These are phyloP conservation scores for Suillus sp. DNA, from an alignment of 768 basidiomycete genomes.

Conservation along the genomic window DNA sequence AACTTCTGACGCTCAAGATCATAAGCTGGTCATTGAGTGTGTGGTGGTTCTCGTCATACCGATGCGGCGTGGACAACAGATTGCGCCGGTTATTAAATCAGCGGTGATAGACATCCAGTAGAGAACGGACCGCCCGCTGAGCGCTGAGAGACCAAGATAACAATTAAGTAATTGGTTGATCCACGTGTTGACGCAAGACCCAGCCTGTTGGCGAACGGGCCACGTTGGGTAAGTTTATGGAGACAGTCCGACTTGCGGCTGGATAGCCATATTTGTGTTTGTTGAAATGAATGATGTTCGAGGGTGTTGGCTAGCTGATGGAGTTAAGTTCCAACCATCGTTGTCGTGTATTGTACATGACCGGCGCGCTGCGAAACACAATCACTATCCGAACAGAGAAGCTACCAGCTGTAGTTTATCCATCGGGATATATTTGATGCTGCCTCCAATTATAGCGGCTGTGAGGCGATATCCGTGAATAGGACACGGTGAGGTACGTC, in stretches of 20 bases:
- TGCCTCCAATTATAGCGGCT: background rate
- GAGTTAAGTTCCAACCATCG: background rate
- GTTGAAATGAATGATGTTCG: background rate
- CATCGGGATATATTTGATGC: background rate
- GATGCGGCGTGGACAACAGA: constrained; percentile 24
- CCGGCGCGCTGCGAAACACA: background rate
- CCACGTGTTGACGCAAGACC: constrained; percentile 2
- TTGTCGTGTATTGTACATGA: background rate
- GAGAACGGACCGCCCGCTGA: background rate
- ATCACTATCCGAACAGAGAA: background rate
- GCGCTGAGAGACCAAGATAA: background rate
- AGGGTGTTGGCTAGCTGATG: background rate
- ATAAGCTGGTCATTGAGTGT: constrained; percentile 26
- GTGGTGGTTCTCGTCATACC: constrained; percentile 29
- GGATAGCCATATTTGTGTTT: background rate
- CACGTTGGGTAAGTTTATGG: background rate
- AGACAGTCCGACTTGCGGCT: background rate
- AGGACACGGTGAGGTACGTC: background rate
- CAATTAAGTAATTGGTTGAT: constrained; percentile 3
- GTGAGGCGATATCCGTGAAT: no score
- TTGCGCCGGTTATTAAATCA: background rate
- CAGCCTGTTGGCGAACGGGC: background rate
- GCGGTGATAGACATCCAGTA: constrained; percentile 9
- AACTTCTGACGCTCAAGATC: constrained; percentile 19
- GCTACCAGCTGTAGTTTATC: background rate